Evolutionary conservation across 805 yeast genomes (phyloP).

Genomic region (Candida insectorum): DNA sequence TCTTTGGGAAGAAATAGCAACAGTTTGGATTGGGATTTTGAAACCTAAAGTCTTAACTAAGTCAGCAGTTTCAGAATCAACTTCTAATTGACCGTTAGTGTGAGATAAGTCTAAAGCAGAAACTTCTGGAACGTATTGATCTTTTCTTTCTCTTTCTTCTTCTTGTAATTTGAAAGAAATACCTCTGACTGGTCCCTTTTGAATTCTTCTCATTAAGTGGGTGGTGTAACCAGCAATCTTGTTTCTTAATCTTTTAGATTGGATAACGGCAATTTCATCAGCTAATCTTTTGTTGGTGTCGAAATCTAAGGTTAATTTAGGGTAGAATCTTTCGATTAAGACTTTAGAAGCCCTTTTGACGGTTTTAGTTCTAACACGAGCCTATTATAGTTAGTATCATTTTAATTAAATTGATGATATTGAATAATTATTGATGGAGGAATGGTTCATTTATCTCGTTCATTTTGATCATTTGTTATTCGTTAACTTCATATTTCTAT

Average conservation of each 20-base stretch:
- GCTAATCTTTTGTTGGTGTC: constrained; percentile 99
- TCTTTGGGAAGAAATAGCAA: constrained; percentile 86
- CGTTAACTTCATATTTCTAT: too few relatives aligned
- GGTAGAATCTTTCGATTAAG: constrained; percentile 98
- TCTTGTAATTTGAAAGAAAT: constrained; percentile 99
- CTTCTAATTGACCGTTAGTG: constrained; percentile 94
- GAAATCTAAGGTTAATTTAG: constrained; percentile 98
- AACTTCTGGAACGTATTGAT: constrained; percentile 99
- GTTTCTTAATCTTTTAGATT: constrained; percentile 99
- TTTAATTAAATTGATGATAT: too few relatives aligned
- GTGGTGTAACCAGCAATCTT: constrained; percentile 99
- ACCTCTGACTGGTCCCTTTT: constrained; percentile 99
- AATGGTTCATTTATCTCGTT: too few relatives aligned
- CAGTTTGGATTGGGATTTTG: constrained; percentile 79
- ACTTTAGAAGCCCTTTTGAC: constrained; percentile 99
- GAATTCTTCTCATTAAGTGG: constrained; percentile 99
- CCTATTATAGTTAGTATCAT: constrained; percentile 53
- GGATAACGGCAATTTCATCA: constrained; percentile 97
- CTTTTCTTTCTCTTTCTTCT: constrained; percentile 99
- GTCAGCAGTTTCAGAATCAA: constrained; percentile 95
- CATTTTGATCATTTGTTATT: too few relatives aligned
- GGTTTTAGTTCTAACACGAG: constrained; percentile 99
- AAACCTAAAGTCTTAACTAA: constrained; percentile 92
- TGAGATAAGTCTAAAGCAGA: constrained; percentile 98
- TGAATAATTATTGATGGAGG: too few relatives aligned